phyloP scores from a whole-genome alignment of 345 rosid species.

The Lumnitzera racemosa region DNA sequence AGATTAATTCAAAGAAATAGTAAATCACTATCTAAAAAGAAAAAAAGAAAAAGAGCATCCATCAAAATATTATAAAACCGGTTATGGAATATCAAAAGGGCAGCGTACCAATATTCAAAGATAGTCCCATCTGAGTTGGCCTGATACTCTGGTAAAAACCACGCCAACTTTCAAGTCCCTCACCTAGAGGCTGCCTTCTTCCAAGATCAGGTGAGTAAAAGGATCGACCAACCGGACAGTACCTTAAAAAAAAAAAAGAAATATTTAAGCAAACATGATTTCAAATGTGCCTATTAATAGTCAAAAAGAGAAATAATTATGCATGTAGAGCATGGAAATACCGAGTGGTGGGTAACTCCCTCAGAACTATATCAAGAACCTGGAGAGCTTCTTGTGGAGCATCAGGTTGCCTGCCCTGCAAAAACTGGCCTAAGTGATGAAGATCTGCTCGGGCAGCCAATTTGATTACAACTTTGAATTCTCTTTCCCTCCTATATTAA shows the following conservation, averaged over 20 bases:
- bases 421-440: constrained; percentile 41
- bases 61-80: background rate
- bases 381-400: constrained; percentile 60
- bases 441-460: constrained; percentile 50
- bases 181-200: constrained; percentile 39
- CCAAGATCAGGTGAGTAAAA: constrained; percentile 47
- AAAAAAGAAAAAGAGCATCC: background rate
- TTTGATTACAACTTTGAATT: constrained; percentile 39
- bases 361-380: constrained; percentile 50
- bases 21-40: background rate
- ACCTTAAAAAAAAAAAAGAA: constrained; percentile 17
- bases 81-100: too few species aligned
- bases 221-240: constrained; percentile 45
- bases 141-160: constrained; percentile 62
- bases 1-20: background rate
- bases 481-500: constrained; percentile 37
- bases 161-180: constrained; percentile 55
- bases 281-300: background rate
- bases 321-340: background rate
- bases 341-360: constrained; percentile 35
- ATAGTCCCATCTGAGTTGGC: constrained; percentile 61
- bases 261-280: background rate
- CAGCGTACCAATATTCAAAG: constrained; percentile 37
- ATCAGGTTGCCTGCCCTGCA: constrained; percentile 40
- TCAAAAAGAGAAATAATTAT: constrained; percentile 3